These are phyloP conservation scores for Dissophora globulifera DNA, from an alignment of 192 early-diverging fungal genomes.

Conservation along the genomic window DNA sequence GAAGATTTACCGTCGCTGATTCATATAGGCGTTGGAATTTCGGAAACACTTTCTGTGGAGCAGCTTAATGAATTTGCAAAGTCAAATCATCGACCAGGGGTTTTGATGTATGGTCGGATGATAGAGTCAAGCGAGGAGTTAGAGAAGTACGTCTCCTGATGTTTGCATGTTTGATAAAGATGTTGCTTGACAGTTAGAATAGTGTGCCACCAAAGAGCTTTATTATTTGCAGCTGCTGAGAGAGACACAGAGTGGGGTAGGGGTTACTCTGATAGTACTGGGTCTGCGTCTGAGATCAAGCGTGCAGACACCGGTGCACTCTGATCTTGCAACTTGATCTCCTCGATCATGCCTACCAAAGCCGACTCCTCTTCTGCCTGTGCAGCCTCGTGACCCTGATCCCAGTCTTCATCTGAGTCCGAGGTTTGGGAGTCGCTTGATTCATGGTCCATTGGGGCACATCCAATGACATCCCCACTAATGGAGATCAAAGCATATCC, in stretches of 20 bases:
- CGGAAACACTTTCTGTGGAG: slow-evolving; percentile 10
- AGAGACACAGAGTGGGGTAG: no score
- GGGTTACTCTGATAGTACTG: no score
- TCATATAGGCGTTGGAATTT: slow-evolving; percentile 28
- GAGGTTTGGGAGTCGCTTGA: slow-evolving; percentile 4
- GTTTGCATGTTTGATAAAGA: no score
- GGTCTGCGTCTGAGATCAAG: neutral
- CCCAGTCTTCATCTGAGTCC: slow-evolving; percentile 6
- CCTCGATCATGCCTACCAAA: no score
- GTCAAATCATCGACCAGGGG: slow-evolving; percentile 8
- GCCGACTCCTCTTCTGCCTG: neutral
- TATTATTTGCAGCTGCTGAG: no score
- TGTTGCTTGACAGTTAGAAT: no score
- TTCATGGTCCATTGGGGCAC: slow-evolving; percentile 18
- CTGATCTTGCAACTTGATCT: neutral
- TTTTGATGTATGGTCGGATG: slow-evolving; percentile 19
- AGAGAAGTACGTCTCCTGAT: neutral
- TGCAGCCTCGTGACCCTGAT: slow-evolving; percentile 1
- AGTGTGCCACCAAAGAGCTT: no score
- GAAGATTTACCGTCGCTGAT: slow-evolving; percentile 10
- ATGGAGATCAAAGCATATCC: slow-evolving; percentile 74
- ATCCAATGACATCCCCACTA: slow-evolving; percentile 72
- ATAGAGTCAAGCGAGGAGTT: slow-evolving; percentile 44
- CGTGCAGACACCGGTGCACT: neutral
- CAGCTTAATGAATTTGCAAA: slow-evolving; percentile 19